These are phyloP conservation scores for Chimonanthus praecox DNA, from an alignment of 164 flowering plant species.

Conservation along the genomic window DNA sequence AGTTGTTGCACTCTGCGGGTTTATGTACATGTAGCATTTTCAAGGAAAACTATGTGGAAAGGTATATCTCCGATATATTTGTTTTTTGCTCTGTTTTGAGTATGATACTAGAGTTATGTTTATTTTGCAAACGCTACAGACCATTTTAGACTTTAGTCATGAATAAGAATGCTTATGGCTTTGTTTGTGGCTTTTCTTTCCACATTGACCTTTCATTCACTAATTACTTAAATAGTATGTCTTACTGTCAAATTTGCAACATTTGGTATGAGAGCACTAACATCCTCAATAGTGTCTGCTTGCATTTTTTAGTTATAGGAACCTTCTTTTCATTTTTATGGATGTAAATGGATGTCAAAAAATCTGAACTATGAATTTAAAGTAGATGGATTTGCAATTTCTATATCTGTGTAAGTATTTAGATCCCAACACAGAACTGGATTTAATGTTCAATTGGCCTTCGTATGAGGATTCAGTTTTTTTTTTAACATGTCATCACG, in stretches of 20 bases:
- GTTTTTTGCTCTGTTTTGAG: neutral
- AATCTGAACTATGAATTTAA: too few relatives aligned
- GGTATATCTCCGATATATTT: slow-evolving; percentile 31
- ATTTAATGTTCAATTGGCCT: too few relatives aligned
- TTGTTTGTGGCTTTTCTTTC: neutral
- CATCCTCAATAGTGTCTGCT: neutral
- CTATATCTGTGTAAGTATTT: too few relatives aligned
- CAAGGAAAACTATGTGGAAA: slow-evolving; percentile 80
- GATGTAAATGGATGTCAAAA: too few relatives aligned
- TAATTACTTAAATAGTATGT: neutral
- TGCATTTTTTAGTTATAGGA: neutral
- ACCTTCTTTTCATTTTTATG: neutral
- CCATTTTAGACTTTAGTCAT: neutral
- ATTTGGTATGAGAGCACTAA: neutral
- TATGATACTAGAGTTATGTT: neutral
- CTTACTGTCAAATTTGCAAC: neutral
- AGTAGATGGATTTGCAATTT: too few relatives aligned
- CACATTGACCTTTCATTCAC: neutral
- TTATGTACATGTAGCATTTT: slow-evolving; percentile 80
- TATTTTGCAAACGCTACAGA: neutral
- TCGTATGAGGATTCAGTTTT: too few relatives aligned
- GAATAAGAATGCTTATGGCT: neutral
- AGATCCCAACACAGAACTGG: too few relatives aligned
- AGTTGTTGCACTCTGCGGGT: slow-evolving; percentile 50
- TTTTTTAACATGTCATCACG: too few relatives aligned